Evolutionary conservation across 495 filamentous ascomycete genomes (phyloP).

Genomic region (Saxophila tyrrhenica): DNA sequence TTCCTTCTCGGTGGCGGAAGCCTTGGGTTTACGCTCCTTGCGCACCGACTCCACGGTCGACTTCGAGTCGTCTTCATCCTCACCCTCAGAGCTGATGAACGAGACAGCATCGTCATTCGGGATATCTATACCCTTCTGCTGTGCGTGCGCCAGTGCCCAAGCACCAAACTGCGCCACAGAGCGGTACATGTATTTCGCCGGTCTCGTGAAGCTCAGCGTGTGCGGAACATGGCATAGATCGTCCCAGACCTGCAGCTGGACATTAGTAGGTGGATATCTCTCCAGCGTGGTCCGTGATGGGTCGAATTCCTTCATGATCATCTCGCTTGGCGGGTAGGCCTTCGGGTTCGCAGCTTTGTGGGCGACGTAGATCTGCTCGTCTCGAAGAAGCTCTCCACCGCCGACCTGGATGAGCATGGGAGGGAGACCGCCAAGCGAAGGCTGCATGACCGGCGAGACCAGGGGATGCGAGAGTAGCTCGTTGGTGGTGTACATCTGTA

Average conservation of each 20-base stretch:
- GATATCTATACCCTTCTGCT: conserved; percentile 67
- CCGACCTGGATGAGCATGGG: conserved; percentile 77
- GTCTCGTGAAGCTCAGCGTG: conserved; percentile 81
- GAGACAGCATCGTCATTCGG: conserved; percentile 66
- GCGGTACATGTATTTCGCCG: conserved; percentile 89
- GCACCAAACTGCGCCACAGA: conserved; percentile 84
- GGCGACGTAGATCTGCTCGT: conserved; percentile 90
- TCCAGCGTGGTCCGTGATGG: conserved; percentile 42
- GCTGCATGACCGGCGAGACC: conserved; percentile 76
- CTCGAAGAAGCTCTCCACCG: conserved; percentile 66
- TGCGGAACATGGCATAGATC: conserved; percentile 85
- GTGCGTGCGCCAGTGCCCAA: conserved; percentile 76
- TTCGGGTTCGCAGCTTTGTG: conserved; percentile 82
- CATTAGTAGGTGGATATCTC: conserved; percentile 69
- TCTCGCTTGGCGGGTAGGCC: conserved; percentile 57
- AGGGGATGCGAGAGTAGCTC: conserved; percentile 75
- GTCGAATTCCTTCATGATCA: conserved; percentile 50
- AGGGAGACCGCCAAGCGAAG: conserved; percentile 77
- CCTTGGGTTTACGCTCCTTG: not conserved
- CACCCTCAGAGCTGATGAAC: conserved; percentile 46
- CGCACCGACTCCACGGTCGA: not conserved
- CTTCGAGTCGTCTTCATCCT: conserved; percentile 29
- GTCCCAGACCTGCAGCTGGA: conserved; percentile 95
- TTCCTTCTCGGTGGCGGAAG: not conserved
- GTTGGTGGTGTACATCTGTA: conserved; percentile 90